Evolutionary conservation across 345 rosid species (phyloP).

Genomic region (Carallia pectinifolia): DNA sequence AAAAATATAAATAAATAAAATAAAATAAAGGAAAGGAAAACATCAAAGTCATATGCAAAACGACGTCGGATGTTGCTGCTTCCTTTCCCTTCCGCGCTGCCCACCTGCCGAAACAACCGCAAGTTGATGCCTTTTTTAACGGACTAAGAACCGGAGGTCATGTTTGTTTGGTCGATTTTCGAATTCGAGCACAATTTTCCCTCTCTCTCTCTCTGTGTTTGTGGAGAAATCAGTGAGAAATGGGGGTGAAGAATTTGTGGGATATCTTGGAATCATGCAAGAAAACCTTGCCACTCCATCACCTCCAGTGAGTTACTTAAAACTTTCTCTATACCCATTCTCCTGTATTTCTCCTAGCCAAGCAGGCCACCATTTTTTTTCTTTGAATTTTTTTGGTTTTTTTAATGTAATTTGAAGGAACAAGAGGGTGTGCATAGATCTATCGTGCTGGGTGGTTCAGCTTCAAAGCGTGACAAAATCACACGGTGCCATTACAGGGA

Average conservation of each 20-base stretch:
- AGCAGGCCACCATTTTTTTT: not conserved
- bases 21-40: no score
- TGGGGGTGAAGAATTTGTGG: conserved; percentile 95
- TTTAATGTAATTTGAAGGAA: conserved; percentile 42
- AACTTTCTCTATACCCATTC: not conserved
- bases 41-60: no score
- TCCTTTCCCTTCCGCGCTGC: no score
- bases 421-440: conserved; percentile 87
- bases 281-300: conserved; percentile 76
- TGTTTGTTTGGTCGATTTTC: no score
- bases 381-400: not conserved
- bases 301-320: conserved; percentile 54
- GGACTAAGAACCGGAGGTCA: no score
- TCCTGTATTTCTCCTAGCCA: not conserved
- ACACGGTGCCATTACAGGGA: conserved; percentile 49
- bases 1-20: no score
- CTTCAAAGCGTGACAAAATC: conserved; percentile 67
- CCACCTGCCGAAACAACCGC: no score
- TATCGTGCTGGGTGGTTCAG: conserved; percentile 95
- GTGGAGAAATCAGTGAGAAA: conserved; percentile 9
- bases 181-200: no score
- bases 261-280: conserved; percentile 85
- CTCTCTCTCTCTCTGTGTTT: no score
- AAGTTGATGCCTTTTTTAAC: no score
- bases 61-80: no score